Evolutionary conservation across 2,329 filamentous ascomycete species (phyloP).

Genomic region (Botrytis sinoallii): DNA sequence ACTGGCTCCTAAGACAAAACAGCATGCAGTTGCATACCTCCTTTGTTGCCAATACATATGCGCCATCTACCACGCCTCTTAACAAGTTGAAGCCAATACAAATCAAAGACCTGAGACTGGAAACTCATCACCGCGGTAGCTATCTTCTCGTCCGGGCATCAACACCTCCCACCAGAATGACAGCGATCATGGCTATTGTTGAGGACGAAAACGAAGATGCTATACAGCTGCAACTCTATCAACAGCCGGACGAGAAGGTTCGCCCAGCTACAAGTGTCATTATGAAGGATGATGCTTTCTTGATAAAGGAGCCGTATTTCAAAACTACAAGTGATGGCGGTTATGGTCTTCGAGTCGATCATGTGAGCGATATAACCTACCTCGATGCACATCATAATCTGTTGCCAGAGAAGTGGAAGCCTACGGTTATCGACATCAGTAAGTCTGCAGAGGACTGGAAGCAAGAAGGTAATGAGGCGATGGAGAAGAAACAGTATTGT

Average conservation of each 20-base stretch:
- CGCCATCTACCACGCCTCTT: conserved; percentile 13
- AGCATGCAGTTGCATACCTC: neutral
- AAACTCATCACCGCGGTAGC: conserved; percentile 44
- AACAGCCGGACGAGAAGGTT: conserved; percentile 42
- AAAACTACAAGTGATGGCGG: conserved; percentile 41
- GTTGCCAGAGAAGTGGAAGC: conserved; percentile 12
- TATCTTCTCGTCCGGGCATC: conserved; percentile 34
- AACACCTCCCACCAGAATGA: conserved; percentile 30
- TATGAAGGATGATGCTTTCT: conserved; percentile 36
- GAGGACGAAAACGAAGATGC: conserved; percentile 26
- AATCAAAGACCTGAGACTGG: conserved; percentile 38
- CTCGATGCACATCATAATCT: conserved; percentile 10
- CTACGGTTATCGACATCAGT: neutral
- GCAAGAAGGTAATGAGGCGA: conserved; percentile 18
- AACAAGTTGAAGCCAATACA: conserved; percentile 25
- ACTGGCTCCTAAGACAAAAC: neutral
- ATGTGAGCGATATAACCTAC: conserved; percentile 34
- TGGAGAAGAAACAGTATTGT: conserved; percentile 10
- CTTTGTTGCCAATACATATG: conserved; percentile 18
- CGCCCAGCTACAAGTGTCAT: conserved; percentile 40
- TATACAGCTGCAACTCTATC: conserved; percentile 43
- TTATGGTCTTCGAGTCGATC: conserved; percentile 42
- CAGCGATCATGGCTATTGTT: conserved; percentile 36
- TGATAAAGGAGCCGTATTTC: conserved; percentile 55
- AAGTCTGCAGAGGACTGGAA: conserved; percentile 18